A percentile compares a stretch with the other conserved stretches of the same genome.
These are phyloP conservation scores for Cymbidium sinense DNA, from an alignment of 106 monocot genomes.

Conservation along the genomic window DNA sequence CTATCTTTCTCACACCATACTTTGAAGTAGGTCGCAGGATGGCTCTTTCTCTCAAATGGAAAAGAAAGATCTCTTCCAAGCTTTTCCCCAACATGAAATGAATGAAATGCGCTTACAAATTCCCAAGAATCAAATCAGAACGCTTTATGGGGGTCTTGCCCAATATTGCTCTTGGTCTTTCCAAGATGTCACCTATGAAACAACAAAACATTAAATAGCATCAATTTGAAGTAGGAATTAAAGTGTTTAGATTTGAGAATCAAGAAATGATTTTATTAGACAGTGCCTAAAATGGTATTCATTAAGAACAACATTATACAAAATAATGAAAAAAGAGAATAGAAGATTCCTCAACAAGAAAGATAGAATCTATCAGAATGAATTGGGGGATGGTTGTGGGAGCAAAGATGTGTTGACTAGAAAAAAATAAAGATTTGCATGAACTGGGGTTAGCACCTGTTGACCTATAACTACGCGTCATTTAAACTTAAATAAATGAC, in stretches of 20 bases:
- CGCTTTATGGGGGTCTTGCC: slow-evolving; percentile 16
- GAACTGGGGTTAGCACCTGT: neutral
- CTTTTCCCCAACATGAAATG: slow-evolving; percentile 29
- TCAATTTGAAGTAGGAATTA: neutral
- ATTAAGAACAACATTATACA: neutral
- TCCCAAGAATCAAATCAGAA: slow-evolving; percentile 22
- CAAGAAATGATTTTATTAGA: neutral
- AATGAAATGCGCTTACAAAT: slow-evolving; percentile 28
- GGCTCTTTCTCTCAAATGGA: slow-evolving; percentile 34
- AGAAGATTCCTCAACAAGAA: neutral
- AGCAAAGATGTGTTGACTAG: neutral
- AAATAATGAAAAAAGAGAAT: neutral
- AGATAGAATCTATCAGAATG: neutral
- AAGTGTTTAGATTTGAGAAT: neutral
- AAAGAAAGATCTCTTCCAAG: slow-evolving; percentile 21
- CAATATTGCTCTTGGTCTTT: slow-evolving; percentile 50
- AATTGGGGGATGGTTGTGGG: neutral
- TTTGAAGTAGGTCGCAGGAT: slow-evolving; percentile 38
- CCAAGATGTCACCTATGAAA: slow-evolving; percentile 39
- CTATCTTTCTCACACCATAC: slow-evolving; percentile 29
- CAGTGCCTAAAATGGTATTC: neutral
- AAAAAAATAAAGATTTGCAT: neutral
- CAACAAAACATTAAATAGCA: neutral
- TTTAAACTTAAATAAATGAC: too few species aligned
- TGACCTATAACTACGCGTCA: too few species aligned